Conservation (phyloP, 1,284 basidiomycete species). For the Flammula alnicola region DNA sequence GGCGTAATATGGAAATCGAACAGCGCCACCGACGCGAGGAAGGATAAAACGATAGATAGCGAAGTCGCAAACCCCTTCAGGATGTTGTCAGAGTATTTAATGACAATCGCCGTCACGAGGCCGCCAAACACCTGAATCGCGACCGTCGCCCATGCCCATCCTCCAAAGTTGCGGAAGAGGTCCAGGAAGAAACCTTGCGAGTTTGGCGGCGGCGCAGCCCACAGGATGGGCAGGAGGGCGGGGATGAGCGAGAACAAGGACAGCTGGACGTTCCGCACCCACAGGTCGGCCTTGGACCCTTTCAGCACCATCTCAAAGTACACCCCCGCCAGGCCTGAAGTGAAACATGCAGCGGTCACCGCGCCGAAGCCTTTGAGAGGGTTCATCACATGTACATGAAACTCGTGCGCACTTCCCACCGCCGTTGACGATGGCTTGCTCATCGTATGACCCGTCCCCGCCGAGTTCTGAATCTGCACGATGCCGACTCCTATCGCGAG, state of each 20-base stretch:
- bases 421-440: conserved; percentile 24
- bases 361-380: conserved; percentile 86
- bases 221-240: conserved; percentile 84
- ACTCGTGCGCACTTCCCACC: conserved; percentile 62
- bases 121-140: conserved; percentile 91
- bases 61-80: conserved; percentile 96
- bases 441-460: conserved; percentile 12
- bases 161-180: conserved; percentile 80
- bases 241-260: conserved; percentile 93
- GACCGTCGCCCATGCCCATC: conserved; percentile 95
- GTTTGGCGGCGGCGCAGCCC: conserved; percentile 46
- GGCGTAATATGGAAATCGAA: conserved; percentile 90
- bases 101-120: conserved; percentile 87
- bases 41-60: conserved; percentile 91
- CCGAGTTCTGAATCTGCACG: conserved; percentile 80
- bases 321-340: conserved; percentile 93
- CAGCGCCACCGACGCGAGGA: conserved; percentile 87
- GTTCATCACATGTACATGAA: conserved; percentile 75
- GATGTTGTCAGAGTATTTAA: conserved; percentile 91
- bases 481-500: conserved; percentile 90
- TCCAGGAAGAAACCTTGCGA: conserved; percentile 48
- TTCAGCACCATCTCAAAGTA: conserved; percentile 99
- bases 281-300: conserved; percentile 85
- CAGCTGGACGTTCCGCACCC: conserved; percentile 95
- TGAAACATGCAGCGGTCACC: conserved; percentile 90